phyloP scores from a whole-genome alignment of 139 green algal genomes.

The Chlamydomonas schloesseri region DNA sequence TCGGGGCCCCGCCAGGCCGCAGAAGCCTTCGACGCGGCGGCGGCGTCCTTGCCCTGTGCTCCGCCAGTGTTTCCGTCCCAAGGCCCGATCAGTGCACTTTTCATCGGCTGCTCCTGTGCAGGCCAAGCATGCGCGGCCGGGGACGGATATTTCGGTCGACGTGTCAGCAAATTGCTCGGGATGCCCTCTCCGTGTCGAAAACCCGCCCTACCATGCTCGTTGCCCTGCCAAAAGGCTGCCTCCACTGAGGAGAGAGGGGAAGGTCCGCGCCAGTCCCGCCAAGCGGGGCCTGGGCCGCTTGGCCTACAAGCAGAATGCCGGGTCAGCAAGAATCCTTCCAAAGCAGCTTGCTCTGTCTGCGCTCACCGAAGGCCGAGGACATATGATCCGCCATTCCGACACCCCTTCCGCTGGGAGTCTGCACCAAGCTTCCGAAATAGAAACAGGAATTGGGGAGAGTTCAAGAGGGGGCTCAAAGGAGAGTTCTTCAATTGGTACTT shows the following conservation, averaged over 20 bases:
- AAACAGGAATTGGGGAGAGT: no score
- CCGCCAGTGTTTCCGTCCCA: slow-evolving; percentile 28
- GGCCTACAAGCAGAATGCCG: not conserved
- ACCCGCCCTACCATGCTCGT: slow-evolving; percentile 14
- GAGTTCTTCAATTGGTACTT: no score
- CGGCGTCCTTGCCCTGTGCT: slow-evolving; percentile 22
- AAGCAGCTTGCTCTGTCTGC: no score
- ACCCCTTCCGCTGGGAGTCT: no score
- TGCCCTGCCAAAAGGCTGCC: slow-evolving; percentile 19
- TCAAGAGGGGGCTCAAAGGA: no score
- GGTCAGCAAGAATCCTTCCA: no score
- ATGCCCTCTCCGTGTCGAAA: not conserved
- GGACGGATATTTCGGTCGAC: no score
- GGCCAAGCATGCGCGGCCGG: not conserved
- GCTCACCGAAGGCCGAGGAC: slow-evolving; percentile 31
- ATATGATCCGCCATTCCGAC: slow-evolving; percentile 38
- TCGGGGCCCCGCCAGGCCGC: slow-evolving; percentile 21
- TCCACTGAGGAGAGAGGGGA: slow-evolving; percentile 36
- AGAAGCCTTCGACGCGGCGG: slow-evolving; percentile 27
- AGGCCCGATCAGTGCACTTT: slow-evolving; percentile 40
- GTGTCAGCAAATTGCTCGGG: not conserved
- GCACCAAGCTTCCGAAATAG: no score
- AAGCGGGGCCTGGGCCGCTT: slow-evolving; percentile 3
- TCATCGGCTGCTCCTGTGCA: slow-evolving; percentile 42
- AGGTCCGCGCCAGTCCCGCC: slow-evolving; percentile 25